phyloP scores from a whole-genome alignment of 352 stramenopile genomes.

The Phytophthora syringae region DNA sequence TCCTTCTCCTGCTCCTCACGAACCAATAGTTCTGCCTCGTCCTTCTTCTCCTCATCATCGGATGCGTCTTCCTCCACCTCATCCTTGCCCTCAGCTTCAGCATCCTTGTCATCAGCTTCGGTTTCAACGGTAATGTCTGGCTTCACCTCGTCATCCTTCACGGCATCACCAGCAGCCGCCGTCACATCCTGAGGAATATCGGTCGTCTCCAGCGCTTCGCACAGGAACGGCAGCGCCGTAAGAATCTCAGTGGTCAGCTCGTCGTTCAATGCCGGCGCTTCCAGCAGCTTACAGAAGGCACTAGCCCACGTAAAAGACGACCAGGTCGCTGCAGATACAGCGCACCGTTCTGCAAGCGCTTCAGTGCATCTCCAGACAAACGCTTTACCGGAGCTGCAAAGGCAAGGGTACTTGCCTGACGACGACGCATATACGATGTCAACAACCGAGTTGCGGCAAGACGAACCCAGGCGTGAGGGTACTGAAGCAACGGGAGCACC shows the following conservation, averaged over 20 bases:
- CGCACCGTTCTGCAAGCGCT: slow-evolving; percentile 41
- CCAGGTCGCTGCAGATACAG: slow-evolving; percentile 61
- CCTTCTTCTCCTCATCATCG: slow-evolving; percentile 23
- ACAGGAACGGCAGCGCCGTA: slow-evolving; percentile 64
- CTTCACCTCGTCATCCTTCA: slow-evolving; percentile 27
- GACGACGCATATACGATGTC: slow-evolving; percentile 70
- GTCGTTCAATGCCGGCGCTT: slow-evolving; percentile 53
- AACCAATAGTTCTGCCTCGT: slow-evolving; percentile 28
- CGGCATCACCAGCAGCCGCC: slow-evolving; percentile 23
- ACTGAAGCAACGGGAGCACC: slow-evolving; percentile 66
- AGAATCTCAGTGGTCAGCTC: slow-evolving; percentile 70
- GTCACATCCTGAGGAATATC: slow-evolving; percentile 73
- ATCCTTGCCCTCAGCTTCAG: slow-evolving; percentile 7
- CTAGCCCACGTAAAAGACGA: slow-evolving; percentile 70
- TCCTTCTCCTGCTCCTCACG: slow-evolving; percentile 48
- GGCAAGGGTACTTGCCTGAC: slow-evolving; percentile 51
- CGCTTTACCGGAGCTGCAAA: slow-evolving; percentile 41
- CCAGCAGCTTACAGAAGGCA: slow-evolving; percentile 73
- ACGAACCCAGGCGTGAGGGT: slow-evolving; percentile 81
- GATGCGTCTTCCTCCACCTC: slow-evolving; percentile 17
- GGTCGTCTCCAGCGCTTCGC: slow-evolving; percentile 58
- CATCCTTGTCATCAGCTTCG: too few relatives aligned
- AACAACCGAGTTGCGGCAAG: slow-evolving; percentile 61
- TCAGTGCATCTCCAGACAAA: slow-evolving; percentile 19
- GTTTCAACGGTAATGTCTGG: slow-evolving; percentile 13